Evolutionary conservation across 1,139 yeast species (phyloP), one percentile per base, ranked within the genome.

Genomic region (Taphrina wiesneri): DNA sequence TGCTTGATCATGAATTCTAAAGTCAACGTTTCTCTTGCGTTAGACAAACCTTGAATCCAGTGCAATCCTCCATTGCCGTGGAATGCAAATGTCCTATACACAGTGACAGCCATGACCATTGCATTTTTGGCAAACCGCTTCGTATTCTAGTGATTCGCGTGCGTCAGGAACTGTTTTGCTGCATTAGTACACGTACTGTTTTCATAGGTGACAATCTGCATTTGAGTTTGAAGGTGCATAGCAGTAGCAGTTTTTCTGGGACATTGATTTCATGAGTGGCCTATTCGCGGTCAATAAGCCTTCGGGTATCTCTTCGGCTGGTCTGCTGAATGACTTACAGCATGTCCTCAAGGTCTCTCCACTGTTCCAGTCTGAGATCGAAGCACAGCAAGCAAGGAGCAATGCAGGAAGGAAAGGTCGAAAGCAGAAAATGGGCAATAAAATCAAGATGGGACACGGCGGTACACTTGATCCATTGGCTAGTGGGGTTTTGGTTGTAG

Each of bases 381-480:
- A 56, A 30, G 68, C 64, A 26, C 53, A 51, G 41, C 56, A 56
- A 19, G 56, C 49, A 3, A 66, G 63, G 19, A 15, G 63, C 13
- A 47, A 57, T 19, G 43, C 66, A 3, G 66, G 65, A 19, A 34
- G 52, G 23, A 52, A 61, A 36, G 63, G 65, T n/a, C 59, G 66
- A 9, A 62, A 56, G 25, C 52, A 54, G 19, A 39, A 32, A 25
- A 32, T 53, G 30, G 41, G 43, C 5, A 39, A 41, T 11, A 52
- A 63, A 19, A 56, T 63, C 34, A 93, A 95, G 74, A 87, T 93
- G 79, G 99, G 99, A 0, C 99, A 95, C 76, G 99, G 99, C 6
- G 99, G 99, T 5, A 93, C 99, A 0, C 80, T 95, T 54, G 99
- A 95, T 74, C 98, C 98, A 0, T 77, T 90, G 67, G 99, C 99